Evolutionary conservation across 257 asterid genomes (phyloP).

Genomic region (Primulina eburnea): DNA sequence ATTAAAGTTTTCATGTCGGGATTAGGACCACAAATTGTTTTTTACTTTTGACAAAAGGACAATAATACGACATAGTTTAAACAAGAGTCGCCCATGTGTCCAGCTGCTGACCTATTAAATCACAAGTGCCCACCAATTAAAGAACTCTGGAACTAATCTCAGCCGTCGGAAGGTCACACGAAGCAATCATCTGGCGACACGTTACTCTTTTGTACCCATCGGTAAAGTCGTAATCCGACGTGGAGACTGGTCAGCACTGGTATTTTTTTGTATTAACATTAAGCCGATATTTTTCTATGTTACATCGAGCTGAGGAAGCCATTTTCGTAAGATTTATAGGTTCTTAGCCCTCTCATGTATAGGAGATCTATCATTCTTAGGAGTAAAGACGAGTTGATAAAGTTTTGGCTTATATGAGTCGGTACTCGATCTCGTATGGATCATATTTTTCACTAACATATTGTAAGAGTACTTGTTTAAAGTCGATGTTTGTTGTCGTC

Average conservation of each 20-base stretch:
- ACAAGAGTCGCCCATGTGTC: background rate
- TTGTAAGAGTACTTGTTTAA: too few species aligned
- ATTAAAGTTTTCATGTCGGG: background rate
- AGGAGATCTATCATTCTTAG: too few species aligned
- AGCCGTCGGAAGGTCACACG: background rate
- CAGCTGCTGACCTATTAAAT: background rate
- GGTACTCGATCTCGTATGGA: too few species aligned
- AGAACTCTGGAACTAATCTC: background rate
- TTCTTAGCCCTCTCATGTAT: too few species aligned
- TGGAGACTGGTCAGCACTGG: background rate
- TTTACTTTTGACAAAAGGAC: background rate
- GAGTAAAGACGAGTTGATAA: too few species aligned
- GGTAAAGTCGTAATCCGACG: background rate
- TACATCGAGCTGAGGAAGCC: too few species aligned
- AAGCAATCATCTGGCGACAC: background rate
- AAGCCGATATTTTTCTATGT: too few species aligned
- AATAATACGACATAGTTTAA: background rate
- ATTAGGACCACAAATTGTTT: background rate
- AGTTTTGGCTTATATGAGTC: too few species aligned
- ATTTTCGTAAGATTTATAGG: too few species aligned
- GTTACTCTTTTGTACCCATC: background rate
- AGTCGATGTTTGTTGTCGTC: too few species aligned
- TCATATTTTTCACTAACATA: too few species aligned
- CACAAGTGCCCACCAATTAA: background rate
- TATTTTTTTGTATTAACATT: background rate